Conservation (phyloP, 75 land plant species). For the Gnetum montanum region DNA sequence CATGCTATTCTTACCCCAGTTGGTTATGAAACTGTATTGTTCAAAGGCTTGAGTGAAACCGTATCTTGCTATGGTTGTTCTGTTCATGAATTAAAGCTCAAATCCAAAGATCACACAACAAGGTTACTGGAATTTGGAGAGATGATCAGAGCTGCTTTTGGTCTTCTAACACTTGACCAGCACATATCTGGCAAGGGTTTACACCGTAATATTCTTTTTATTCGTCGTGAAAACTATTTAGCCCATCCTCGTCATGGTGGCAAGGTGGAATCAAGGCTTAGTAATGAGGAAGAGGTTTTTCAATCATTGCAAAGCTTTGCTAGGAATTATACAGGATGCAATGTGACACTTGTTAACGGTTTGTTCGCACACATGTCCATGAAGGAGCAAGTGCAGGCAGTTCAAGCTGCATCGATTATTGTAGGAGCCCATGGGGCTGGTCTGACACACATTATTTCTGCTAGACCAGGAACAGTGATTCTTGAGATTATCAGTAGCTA, state of each 20-base stretch:
- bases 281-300: slow-evolving; percentile 79
- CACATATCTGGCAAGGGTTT: slow-evolving; percentile 1
- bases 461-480: slow-evolving; percentile 56
- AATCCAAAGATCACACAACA: slow-evolving; percentile 59
- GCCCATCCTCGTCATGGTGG: slow-evolving; percentile 96
- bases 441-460: slow-evolving; percentile 80
- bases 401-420: slow-evolving; percentile 73
- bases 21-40: slow-evolving; percentile 86
- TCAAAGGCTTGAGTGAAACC: slow-evolving; percentile 54
- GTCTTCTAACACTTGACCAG: slow-evolving; percentile 18
- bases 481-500: slow-evolving; percentile 74
- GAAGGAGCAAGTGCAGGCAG: slow-evolving; percentile 74
- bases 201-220: slow-evolving; percentile 54
- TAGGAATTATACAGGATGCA: slow-evolving; percentile 18
- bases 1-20: slow-evolving; percentile 73
- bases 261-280: slow-evolving; percentile 71
- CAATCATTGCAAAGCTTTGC: slow-evolving; percentile 57
- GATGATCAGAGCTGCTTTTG: slow-evolving; percentile 73
- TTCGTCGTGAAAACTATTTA: slow-evolving; percentile 88
- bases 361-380: slow-evolving; percentile 83
- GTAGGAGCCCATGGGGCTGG: slow-evolving; percentile 97
- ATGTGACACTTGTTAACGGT: slow-evolving; percentile 72
- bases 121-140: slow-evolving; percentile 90
- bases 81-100: slow-evolving; percentile 26
- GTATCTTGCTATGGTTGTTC: slow-evolving; percentile 55